Evolutionary conservation across 192 early-diverging fungal species (phyloP), one percentile per base, ranked within the genome.

Genomic region (Backusella parvicylindrica): DNA sequence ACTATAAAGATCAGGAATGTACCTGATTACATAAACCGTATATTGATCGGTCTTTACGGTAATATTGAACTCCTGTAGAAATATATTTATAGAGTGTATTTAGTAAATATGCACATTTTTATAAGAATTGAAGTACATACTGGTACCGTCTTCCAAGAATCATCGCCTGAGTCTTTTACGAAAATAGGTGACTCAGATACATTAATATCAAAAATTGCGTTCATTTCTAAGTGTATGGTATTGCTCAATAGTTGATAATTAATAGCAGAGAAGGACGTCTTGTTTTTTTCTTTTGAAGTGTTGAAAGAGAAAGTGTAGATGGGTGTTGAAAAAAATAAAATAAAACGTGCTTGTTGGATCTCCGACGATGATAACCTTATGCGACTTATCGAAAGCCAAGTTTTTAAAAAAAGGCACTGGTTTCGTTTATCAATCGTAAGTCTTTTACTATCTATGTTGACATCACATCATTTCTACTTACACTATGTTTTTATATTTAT

Each of bases 1-100:
- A 32, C 85, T 83, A 49, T 82, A 38, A 76, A 88, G 82, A 68
- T 88, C 86, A 33, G 83, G 76, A 53, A 88, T 84, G 71, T 83
- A 82, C 32, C 86, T 78, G 37, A 79, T 78, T 16, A 88, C 74
- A 21, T 73, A 76, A 16, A 86, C 70, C 40, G 81, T 66, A 56
- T 73, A 68, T 26, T 67, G 37, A 30, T 68, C 63, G 36, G 75
- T 72, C 56, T 77, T 47, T 26, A 85, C 82, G 13, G 82, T 81
- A 56, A 88, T 82, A 50, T 76, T 78, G 68, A 84, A 86, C 11
- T 77, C 80, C 84, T 86, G 41, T 64, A 43, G n/a, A n/a, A 26
- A 70, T 30, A 69, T 23, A 41, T 28, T 41, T 30, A 69, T 26
- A 43, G 11, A 15, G n/a, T 37, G 36, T 68, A 37, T 68, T 40